Evolutionary conservation across 2,329 filamentous ascomycete genomes (phyloP).

Genomic region (Verticillium dahliae): DNA sequence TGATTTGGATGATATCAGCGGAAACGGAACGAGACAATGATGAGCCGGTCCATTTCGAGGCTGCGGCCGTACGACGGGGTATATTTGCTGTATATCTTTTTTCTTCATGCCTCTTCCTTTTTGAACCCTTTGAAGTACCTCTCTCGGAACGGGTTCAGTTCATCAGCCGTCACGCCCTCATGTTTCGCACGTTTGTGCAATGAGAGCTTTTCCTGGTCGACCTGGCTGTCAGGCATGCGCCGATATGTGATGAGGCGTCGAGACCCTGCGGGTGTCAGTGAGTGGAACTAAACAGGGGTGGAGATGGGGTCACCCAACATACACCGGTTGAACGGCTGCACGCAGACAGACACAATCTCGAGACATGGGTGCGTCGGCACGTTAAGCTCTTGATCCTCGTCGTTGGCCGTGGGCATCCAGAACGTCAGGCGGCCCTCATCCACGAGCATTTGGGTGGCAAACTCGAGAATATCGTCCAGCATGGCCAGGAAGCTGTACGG

Average conservation of each 20-base stretch:
- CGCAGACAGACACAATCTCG: slow-evolving; percentile 67
- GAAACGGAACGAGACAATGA: neutral
- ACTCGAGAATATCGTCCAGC: slow-evolving; percentile 82
- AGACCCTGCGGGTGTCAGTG: slow-evolving; percentile 55
- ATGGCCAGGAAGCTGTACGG: slow-evolving; percentile 90
- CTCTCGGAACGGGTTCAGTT: slow-evolving; percentile 54
- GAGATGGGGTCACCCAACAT: slow-evolving; percentile 16
- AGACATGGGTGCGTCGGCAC: slow-evolving; percentile 73
- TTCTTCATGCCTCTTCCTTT: slow-evolving; percentile 18
- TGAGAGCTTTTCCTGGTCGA: slow-evolving; percentile 37
- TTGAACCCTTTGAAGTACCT: slow-evolving; percentile 53
- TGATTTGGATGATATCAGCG: neutral
- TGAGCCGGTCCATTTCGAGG: neutral
- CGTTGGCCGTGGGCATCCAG: slow-evolving; percentile 94
- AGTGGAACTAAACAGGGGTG: neutral
- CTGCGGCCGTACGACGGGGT: neutral
- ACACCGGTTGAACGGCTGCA: slow-evolving; percentile 89
- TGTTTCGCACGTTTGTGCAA: slow-evolving; percentile 19
- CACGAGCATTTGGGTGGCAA: slow-evolving; percentile 70
- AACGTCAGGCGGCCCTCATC: slow-evolving; percentile 76
- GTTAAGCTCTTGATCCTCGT: slow-evolving; percentile 67
- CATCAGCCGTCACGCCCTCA: slow-evolving; percentile 46
- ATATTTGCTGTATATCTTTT: slow-evolving; percentile 6
- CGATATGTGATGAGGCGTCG: slow-evolving; percentile 82
- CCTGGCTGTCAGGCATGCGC: slow-evolving; percentile 54